phyloP scores from a whole-genome alignment of 192 early-diverging fungal genomes.

The Chytriomyces confervae region DNA sequence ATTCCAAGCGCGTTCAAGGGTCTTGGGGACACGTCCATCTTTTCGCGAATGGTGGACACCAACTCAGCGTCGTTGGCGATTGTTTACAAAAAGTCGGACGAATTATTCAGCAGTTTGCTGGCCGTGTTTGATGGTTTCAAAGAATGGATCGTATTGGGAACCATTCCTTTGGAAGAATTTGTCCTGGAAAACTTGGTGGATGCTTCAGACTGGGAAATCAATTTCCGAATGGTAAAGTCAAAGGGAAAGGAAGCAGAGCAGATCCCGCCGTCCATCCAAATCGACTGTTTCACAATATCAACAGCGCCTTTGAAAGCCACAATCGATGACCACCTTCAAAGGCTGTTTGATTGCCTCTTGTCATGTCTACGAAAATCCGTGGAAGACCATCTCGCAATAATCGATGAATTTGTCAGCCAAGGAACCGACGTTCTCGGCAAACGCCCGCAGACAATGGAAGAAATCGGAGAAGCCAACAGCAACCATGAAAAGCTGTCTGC shows the following conservation, averaged over 20 bases:
- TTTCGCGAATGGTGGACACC: conserved; percentile 53
- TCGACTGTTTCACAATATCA: conserved; percentile 63
- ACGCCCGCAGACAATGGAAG: conserved; percentile 57
- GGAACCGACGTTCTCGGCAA: conserved; percentile 55
- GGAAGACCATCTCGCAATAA: conserved; percentile 40
- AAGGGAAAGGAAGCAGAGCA: conserved; percentile 67
- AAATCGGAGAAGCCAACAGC: conserved; percentile 60
- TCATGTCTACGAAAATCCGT: conserved; percentile 45
- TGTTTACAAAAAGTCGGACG: conserved; percentile 60
- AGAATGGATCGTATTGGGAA: conserved; percentile 64
- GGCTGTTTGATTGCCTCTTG: conserved; percentile 61
- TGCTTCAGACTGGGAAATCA: conserved; percentile 57
- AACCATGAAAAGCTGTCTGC: conserved; percentile 56
- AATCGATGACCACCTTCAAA: conserved; percentile 66
- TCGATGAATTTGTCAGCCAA: conserved; percentile 59
- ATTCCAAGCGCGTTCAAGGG: conserved; percentile 57
- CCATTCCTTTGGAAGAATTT: conserved; percentile 57
- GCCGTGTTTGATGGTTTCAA: conserved; percentile 58
- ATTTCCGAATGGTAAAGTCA: conserved; percentile 59
- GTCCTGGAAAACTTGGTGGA: conserved; percentile 52
- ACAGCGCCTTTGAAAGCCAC: conserved; percentile 61
- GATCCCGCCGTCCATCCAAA: conserved; percentile 50
- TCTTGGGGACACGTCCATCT: conserved; percentile 52
- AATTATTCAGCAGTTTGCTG: conserved; percentile 55
- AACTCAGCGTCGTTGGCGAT: conserved; percentile 49